phyloP scores from a whole-genome alignment of 2,329 filamentous ascomycete genomes.

The Colletotrichum chrysophilum region DNA sequence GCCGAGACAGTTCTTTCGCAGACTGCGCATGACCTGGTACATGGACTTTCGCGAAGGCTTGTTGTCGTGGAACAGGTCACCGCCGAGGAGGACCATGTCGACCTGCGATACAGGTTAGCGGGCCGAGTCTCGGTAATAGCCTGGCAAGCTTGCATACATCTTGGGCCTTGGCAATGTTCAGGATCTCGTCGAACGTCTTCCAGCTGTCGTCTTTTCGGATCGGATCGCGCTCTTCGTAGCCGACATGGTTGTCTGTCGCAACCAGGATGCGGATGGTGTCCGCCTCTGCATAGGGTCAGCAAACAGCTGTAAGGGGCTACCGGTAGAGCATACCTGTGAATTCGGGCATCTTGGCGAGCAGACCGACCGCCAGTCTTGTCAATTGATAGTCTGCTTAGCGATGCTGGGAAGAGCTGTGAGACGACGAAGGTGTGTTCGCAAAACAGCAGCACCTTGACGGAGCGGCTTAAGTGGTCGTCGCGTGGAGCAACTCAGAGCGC shows the following conservation, averaged over 20 bases:
- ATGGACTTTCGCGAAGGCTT: constrained; percentile 95
- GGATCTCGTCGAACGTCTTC: constrained; percentile 94
- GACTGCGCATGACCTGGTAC: constrained; percentile 95
- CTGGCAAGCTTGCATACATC: constrained; percentile 61
- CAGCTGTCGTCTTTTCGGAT: constrained; percentile 97
- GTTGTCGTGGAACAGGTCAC: constrained; percentile 97
- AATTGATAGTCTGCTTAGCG: not conserved
- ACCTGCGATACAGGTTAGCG: constrained; percentile 51
- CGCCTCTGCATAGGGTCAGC: constrained; percentile 45
- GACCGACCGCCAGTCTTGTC: not conserved
- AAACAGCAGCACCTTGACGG: constrained; percentile 5
- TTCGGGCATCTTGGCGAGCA: not conserved
- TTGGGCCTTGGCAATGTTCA: constrained; percentile 82
- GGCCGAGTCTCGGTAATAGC: not conserved
- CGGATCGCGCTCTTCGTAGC: constrained; percentile 90
- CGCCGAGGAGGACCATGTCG: constrained; percentile 95
- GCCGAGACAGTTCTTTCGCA: constrained; percentile 92
- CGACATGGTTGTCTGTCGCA: constrained; percentile 97
- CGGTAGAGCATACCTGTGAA: constrained; percentile 6
- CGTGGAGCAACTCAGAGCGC: not conserved
- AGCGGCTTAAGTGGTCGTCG: not conserved
- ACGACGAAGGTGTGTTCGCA: not conserved
- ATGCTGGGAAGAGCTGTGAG: not conserved
- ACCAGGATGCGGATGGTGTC: constrained; percentile 95
- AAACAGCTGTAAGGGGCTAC: not conserved